phyloP scores from a whole-genome alignment of 2,329 filamentous ascomycete genomes.

The Phyllosticta paracitricarpa region DNA sequence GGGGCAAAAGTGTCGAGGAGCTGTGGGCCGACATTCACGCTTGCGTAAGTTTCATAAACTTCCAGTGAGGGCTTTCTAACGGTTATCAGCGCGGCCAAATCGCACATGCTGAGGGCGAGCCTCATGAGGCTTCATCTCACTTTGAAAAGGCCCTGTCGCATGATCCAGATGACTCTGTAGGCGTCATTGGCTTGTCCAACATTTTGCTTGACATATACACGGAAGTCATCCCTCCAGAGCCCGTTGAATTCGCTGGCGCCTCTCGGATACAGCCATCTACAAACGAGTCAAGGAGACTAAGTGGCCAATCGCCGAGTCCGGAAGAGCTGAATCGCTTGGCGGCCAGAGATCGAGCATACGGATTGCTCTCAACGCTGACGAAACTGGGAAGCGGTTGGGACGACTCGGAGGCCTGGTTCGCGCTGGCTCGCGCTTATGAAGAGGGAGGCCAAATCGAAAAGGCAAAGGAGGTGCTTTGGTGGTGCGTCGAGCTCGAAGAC shows the following conservation, averaged over 20 bases:
- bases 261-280: background rate
- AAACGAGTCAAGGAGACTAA: background rate
- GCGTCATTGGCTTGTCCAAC: conserved; percentile 72
- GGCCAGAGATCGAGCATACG: conserved; percentile 79
- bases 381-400: conserved; percentile 86
- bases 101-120: conserved; percentile 48
- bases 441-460: conserved; percentile 76
- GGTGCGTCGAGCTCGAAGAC: conserved; percentile 93
- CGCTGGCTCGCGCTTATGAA: conserved; percentile 78
- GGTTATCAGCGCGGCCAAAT: conserved; percentile 55
- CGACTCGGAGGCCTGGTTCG: conserved; percentile 85
- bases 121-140: conserved; percentile 60
- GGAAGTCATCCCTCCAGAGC: conserved; percentile 50
- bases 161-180: conserved; percentile 67
- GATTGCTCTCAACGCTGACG: conserved; percentile 70
- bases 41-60: conserved; percentile 49
- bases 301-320: conserved; percentile 32
- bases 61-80: conserved; percentile 13
- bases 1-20: conserved; percentile 71
- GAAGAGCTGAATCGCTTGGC: conserved; percentile 74
- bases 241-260: conserved; percentile 24
- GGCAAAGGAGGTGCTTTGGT: conserved; percentile 90
- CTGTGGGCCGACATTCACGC: conserved; percentile 75
- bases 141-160: conserved; percentile 78
- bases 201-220: conserved; percentile 80